Percentiles rank a stretch among this genome's conserved stretches.
These are phyloP conservation scores for Botrytis elliptica DNA, from an alignment of 2,329 filamentous ascomycete genomes.

Conservation along the genomic window DNA sequence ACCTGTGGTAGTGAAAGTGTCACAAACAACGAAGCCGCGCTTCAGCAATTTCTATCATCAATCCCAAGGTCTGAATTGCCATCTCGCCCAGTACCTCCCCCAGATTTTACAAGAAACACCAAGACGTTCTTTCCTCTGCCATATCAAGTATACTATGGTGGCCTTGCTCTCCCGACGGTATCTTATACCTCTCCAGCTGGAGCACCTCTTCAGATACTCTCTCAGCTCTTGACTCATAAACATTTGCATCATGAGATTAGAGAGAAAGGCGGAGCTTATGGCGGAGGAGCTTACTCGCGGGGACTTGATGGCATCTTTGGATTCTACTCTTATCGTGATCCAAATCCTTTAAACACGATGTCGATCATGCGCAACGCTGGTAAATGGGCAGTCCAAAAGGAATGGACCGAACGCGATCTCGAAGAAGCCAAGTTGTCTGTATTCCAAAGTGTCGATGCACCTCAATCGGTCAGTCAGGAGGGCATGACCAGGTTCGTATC, in stretches of 20 bases:
- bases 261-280: conserved; percentile 96
- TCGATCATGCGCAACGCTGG: conserved; percentile 82
- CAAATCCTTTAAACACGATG: conserved; percentile 86
- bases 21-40: conserved; percentile 64
- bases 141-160: conserved; percentile 96
- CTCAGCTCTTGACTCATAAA: conserved; percentile 92
- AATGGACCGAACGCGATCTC: conserved; percentile 80
- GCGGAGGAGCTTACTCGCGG: conserved; percentile 81
- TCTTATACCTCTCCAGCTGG: conserved; percentile 75
- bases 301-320: conserved; percentile 83
- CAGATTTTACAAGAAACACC: conserved; percentile 47
- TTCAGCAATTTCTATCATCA: conserved; percentile 67
- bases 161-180: conserved; percentile 75
- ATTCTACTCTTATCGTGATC: conserved; percentile 96
- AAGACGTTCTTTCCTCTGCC: conserved; percentile 92
- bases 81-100: conserved; percentile 41
- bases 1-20: conserved; percentile 80
- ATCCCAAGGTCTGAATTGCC: conserved; percentile 50
- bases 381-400: conserved; percentile 74
- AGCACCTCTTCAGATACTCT: conserved; percentile 81
- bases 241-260: conserved; percentile 96
- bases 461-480: conserved; percentile 80
- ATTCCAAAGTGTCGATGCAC: conserved; percentile 90
- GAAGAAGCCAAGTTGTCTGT: conserved; percentile 95
- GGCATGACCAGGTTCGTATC: conserved; percentile 83